Percentiles rank a stretch among this genome's conserved stretches.
phyloP scores from a whole-genome alignment of 129 eudicot species.

The Saussurea involucrata region DNA sequence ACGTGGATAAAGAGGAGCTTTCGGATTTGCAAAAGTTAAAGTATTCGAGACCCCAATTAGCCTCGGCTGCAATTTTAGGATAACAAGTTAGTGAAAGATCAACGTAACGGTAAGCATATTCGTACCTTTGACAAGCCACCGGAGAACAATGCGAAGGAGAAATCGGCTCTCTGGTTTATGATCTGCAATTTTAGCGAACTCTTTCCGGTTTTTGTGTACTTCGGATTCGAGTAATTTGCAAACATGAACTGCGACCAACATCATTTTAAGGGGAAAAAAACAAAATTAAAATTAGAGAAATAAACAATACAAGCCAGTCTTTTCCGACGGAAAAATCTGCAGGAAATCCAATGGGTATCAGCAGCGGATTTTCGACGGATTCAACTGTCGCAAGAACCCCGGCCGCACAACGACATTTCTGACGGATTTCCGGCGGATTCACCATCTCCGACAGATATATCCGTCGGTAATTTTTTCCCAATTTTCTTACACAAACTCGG shows the following conservation, averaged over 20 bases:
- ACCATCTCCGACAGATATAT: too few relatives aligned
- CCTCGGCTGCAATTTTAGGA: slow-evolving; percentile 48
- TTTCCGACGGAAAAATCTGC: too few relatives aligned
- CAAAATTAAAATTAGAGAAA: not conserved
- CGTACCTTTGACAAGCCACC: slow-evolving; percentile 68
- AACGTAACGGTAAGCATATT: not conserved
- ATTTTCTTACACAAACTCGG: too few relatives aligned
- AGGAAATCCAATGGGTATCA: too few relatives aligned
- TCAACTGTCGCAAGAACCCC: too few relatives aligned
- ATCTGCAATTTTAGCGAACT: slow-evolving; percentile 47
- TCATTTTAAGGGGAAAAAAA: not conserved
- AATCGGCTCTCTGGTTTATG: slow-evolving; percentile 82
- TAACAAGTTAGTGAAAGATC: not conserved
- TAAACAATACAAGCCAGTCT: not conserved
- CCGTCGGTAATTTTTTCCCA: too few relatives aligned
- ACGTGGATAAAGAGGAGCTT: slow-evolving; percentile 80
- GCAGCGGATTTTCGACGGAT: too few relatives aligned
- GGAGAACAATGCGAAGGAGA: slow-evolving; percentile 66
- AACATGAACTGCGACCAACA: slow-evolving; percentile 43
- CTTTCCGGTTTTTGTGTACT: slow-evolving; percentile 54
- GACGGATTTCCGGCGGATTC: too few relatives aligned
- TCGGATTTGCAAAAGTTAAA: slow-evolving; percentile 58
- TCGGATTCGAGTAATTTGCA: slow-evolving; percentile 44
- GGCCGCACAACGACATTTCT: too few relatives aligned
- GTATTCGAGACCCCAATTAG: slow-evolving; percentile 57